phyloP scores from a whole-genome alignment of 116 monocot genomes.

The Phalaenopsis hybrid region DNA sequence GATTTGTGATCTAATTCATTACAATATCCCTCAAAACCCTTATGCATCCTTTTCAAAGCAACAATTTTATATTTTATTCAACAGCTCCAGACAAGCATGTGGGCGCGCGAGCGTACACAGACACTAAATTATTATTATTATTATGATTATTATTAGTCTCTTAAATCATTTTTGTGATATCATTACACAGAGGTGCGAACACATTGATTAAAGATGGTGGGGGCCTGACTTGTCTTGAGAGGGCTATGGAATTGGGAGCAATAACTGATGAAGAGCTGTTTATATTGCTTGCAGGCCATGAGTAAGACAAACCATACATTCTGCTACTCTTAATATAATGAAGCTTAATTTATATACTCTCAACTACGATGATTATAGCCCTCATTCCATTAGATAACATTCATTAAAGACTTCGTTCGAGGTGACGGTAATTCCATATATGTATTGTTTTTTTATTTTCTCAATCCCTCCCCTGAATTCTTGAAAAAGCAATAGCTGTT shows the following conservation, averaged over 20 bases:
- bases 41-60: no score
- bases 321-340: background rate
- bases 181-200: conserved; percentile 50
- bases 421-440: background rate
- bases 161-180: conserved; percentile 10
- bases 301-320: conserved; percentile 12
- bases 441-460: background rate
- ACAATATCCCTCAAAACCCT: no score
- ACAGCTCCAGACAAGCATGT: background rate
- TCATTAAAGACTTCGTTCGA: background rate
- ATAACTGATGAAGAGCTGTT: conserved; percentile 89
- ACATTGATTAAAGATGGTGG: conserved; percentile 72
- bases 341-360: background rate
- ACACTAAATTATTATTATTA: no score
- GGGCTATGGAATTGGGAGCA: conserved; percentile 86
- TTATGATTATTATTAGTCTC: no score
- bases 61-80: no score
- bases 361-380: no score
- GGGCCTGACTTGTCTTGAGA: conserved; percentile 73
- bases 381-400: background rate
- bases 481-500: background rate
- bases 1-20: no score
- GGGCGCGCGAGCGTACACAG: no score
- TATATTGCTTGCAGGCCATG: conserved; percentile 51
- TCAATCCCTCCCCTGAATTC: background rate